These are phyloP conservation scores for Xylaria sp. DNA, from an alignment of 2,329 filamentous ascomycete genomes.

Conservation along the genomic window DNA sequence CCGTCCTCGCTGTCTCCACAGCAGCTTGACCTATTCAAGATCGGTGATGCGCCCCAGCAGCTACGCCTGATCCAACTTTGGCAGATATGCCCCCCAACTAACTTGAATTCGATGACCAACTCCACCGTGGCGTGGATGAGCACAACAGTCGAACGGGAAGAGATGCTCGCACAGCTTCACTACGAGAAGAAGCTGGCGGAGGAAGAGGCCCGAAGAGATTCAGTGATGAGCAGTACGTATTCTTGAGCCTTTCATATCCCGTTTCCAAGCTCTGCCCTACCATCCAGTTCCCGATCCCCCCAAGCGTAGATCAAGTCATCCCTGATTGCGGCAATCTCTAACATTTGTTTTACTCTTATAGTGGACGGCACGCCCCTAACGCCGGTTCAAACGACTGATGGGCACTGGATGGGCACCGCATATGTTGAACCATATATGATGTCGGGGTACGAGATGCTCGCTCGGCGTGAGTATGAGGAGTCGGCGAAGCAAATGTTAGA, in stretches of 20 bases:
- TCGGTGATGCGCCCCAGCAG: constrained; percentile 77
- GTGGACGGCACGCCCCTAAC: constrained; percentile 65
- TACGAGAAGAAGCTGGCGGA: constrained; percentile 64
- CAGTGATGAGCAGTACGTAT: constrained; percentile 55
- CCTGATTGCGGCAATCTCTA: background rate
- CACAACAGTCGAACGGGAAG: constrained; percentile 67
- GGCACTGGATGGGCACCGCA: constrained; percentile 60
- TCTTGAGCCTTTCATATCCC: background rate
- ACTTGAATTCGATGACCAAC: constrained; percentile 65
- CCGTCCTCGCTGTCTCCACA: constrained; percentile 74
- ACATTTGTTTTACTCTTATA: background rate
- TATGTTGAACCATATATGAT: constrained; percentile 85
- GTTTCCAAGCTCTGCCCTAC: background rate
- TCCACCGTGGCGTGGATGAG: constrained; percentile 64
- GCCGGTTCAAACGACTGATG: constrained; percentile 63
- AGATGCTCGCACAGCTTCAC: constrained; percentile 68
- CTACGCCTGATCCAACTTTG: constrained; percentile 83
- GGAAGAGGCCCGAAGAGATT: constrained; percentile 56
- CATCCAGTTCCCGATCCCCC: background rate
- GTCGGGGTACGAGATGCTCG: constrained; percentile 79
- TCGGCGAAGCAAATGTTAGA: constrained; percentile 54
- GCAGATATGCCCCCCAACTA: constrained; percentile 80
- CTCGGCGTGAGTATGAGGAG: constrained; percentile 71
- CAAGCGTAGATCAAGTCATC: background rate
- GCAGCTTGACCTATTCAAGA: constrained; percentile 82